phyloP scores from a whole-genome alignment of 2,329 filamentous ascomycete species.

The Xylaria sp. region DNA sequence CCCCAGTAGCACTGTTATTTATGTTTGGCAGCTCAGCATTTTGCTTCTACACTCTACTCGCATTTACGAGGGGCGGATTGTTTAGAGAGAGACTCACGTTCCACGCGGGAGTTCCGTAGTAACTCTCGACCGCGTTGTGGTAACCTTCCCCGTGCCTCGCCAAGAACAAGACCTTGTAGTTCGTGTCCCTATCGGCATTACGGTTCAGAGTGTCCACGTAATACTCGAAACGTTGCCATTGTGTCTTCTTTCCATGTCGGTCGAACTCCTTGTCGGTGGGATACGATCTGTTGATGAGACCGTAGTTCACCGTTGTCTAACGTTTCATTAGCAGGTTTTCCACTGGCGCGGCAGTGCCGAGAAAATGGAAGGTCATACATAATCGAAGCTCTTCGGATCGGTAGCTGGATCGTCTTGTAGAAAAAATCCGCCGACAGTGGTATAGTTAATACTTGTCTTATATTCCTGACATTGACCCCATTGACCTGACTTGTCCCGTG shows the following conservation, averaged over 20 bases:
- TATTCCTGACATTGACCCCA: constrained; percentile 34
- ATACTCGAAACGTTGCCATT: constrained; percentile 72
- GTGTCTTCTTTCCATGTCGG: constrained; percentile 57
- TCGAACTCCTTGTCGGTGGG: constrained; percentile 60
- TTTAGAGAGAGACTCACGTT: constrained; percentile 59
- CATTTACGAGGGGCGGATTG: background rate
- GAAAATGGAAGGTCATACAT: constrained; percentile 56
- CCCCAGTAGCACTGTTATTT: constrained; percentile 70
- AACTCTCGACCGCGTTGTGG: constrained; percentile 70
- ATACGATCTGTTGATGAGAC: constrained; percentile 71
- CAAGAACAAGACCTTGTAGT: constrained; percentile 74
- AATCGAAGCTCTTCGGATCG: constrained; percentile 68
- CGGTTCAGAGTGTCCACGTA: constrained; percentile 67
- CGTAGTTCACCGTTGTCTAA: constrained; percentile 70
- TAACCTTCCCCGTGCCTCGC: constrained; percentile 76
- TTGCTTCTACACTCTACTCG: background rate
- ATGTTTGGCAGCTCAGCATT: background rate
- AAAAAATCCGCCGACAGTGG: constrained; percentile 70
- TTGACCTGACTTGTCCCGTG: constrained; percentile 40
- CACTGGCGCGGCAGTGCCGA: background rate
- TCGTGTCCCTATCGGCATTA: constrained; percentile 54
- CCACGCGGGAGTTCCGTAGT: constrained; percentile 75
- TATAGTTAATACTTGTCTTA: constrained; percentile 63
- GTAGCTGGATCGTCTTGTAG: constrained; percentile 70
- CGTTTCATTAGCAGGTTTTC: constrained; percentile 24